Evolutionary conservation across 768 basidiomycete genomes (phyloP), one percentile per base, ranked within the genome.

Genomic region (Pleurotus giganteus): DNA sequence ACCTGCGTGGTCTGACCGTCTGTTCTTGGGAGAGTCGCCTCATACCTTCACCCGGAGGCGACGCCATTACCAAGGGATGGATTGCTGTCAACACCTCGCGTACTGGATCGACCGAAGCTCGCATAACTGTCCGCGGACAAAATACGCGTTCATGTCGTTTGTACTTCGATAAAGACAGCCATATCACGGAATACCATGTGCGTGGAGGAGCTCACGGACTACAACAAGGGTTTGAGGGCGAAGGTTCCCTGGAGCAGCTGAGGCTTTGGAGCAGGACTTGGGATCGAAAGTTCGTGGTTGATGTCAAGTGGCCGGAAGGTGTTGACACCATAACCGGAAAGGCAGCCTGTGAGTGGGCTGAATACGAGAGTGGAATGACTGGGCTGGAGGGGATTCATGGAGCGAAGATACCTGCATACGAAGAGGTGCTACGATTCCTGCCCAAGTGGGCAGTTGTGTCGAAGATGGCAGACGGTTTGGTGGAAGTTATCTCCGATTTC

Each of bases 81-180:
- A 62, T 90, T 37, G 66, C 70, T 19, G 71, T 76, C 17, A 69
- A 67, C 6, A 61, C 76, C 5, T 65, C 63, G 37, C 74, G 82
- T 11, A 71, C 73, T 2, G 74, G 74, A n/a, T 47, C 65, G 0
- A 69, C 74, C 21, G 71, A 74, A 1, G 84, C 81, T n/a, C 67
- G 67, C 24, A 71, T 89, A 55, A 64, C 62, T 2, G 65, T 91
- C 9, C 66, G 69, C 43, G 88, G 85, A 9, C 67, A 65, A 39
- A 85, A 88, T 64, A 86, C 87, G 9, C 81, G 87, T 21, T 74
- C 74, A 15, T 91, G 90, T 63, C 66, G 79, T 47, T 59, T 91
- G 21, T 74, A 81, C 50, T 84, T 91, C 58, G 80, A 79, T 55
- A 15, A n/a, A 26, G 70, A 70, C 37, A 62, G 60, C 56, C 71